A percentile compares a stretch with the other conserved stretches of the same genome.
Conservation (phyloP, 352 stramenopile species). For the Phytophthora melonis region DNA sequence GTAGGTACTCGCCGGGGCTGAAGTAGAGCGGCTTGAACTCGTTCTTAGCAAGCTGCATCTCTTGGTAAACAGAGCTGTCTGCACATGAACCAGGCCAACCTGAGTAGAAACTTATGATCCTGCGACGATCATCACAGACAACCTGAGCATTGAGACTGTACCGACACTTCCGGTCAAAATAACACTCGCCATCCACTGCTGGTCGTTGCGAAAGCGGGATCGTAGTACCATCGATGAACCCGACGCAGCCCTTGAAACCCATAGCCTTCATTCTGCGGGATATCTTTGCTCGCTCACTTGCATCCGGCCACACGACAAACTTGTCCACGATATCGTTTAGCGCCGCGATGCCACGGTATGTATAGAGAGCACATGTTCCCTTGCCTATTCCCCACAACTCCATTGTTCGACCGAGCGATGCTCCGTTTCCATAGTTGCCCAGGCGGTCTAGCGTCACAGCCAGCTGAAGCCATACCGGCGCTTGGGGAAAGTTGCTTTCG, state of each 20-base stretch:
- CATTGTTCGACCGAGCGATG: too few relatives aligned
- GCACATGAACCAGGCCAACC: constrained; percentile 27
- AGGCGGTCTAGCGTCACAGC: too few relatives aligned
- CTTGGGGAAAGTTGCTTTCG: too few relatives aligned
- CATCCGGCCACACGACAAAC: too few relatives aligned
- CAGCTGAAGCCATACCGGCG: too few relatives aligned
- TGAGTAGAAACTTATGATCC: constrained; percentile 25
- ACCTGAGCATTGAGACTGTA: constrained; percentile 33
- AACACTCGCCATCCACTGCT: constrained; percentile 23
- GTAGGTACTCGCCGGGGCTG: constrained; percentile 14
- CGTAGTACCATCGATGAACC: constrained; percentile 26
- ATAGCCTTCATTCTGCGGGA: neutral
- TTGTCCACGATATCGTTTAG: too few relatives aligned
- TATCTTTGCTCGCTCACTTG: too few relatives aligned
- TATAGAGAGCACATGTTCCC: too few relatives aligned
- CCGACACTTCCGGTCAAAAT: constrained; percentile 21
- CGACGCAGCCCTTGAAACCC: constrained; percentile 17
- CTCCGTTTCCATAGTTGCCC: too few relatives aligned
- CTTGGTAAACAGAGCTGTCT: constrained; percentile 28
- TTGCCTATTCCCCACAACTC: too few relatives aligned
- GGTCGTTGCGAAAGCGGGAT: constrained; percentile 15
- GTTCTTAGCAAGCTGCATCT: constrained; percentile 15
- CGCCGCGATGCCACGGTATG: too few relatives aligned
- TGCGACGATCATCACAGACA: constrained; percentile 26
- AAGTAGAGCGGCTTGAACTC: constrained; percentile 15